phyloP scores from a whole-genome alignment of 164 flowering plant species.

The Stephania japonica region DNA sequence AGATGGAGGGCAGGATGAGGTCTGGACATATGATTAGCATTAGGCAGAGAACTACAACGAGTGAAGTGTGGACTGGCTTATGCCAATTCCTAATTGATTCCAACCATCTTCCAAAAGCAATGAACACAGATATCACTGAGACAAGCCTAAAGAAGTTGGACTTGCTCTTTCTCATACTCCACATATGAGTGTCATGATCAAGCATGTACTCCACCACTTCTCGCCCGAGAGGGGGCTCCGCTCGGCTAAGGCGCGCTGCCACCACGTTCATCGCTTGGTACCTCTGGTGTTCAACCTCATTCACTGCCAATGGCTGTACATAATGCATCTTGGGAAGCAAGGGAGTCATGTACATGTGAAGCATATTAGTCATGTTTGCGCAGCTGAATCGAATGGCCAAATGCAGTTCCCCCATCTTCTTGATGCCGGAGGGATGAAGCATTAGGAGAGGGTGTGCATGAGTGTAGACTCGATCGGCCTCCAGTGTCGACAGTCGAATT shows the following conservation, averaged over 20 bases:
- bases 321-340: slow-evolving; percentile 49
- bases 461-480: slow-evolving; percentile 39
- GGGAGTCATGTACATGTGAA: slow-evolving; percentile 30
- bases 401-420: slow-evolving; percentile 52
- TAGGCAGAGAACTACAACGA: slow-evolving; percentile 18
- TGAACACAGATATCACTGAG: slow-evolving; percentile 21
- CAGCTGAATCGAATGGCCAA: slow-evolving; percentile 38
- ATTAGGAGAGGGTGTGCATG: slow-evolving; percentile 37
- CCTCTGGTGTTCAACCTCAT: slow-evolving; percentile 32
- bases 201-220: slow-evolving; percentile 51
- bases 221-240: slow-evolving; percentile 41
- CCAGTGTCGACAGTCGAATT: slow-evolving; percentile 39
- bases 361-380: slow-evolving; percentile 26
- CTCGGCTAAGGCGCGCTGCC: slow-evolving; percentile 24
- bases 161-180: slow-evolving; percentile 41
- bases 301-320: slow-evolving; percentile 27
- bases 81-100: slow-evolving; percentile 30
- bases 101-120: slow-evolving; percentile 19
- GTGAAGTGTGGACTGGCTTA: slow-evolving; percentile 22
- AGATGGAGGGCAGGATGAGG: slow-evolving; percentile 21
- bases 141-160: slow-evolving; percentile 36
- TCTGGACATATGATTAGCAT: slow-evolving; percentile 16
- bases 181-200: slow-evolving; percentile 36
- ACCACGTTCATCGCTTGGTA: slow-evolving; percentile 35
- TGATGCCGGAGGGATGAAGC: slow-evolving; percentile 34